phyloP scores from a whole-genome alignment of 495 filamentous ascomycete genomes.

The Evernia prunastri region DNA sequence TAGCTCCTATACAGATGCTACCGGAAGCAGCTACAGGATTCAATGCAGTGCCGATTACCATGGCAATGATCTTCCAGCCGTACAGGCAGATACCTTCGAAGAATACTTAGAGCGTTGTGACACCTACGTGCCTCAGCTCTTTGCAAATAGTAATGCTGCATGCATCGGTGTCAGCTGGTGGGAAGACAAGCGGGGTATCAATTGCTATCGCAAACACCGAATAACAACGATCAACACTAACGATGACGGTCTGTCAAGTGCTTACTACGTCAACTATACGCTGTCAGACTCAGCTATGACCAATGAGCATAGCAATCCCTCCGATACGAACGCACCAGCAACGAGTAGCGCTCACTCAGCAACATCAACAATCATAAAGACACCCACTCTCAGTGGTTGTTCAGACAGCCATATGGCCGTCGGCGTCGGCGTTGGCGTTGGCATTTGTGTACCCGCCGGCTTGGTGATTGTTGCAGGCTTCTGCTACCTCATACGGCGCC shows the following conservation, averaged over 20 bases:
- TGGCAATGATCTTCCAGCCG: not conserved
- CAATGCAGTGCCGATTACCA: not conserved
- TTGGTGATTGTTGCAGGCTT: not conserved
- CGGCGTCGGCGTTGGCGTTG: not conserved
- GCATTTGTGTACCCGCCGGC: not conserved
- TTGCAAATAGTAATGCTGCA: not conserved
- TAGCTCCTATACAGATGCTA: not conserved
- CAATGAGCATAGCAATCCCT: not conserved
- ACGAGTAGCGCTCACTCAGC: not conserved
- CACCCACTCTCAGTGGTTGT: not conserved
- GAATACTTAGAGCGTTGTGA: not conserved
- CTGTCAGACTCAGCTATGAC: not conserved
- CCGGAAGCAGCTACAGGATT: not conserved
- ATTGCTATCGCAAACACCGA: not conserved
- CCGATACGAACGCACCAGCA: not conserved
- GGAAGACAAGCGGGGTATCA: not conserved
- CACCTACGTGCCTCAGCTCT: not conserved
- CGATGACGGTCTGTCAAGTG: not conserved
- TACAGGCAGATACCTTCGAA: conserved; percentile 3
- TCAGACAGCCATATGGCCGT: not conserved
- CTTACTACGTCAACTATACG: not conserved
- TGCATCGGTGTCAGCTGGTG: not conserved
- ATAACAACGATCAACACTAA: not conserved
- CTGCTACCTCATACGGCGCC: not conserved
- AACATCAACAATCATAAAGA: not conserved